phyloP scores from a whole-genome alignment of 257 asterid genomes.

The Pogostemon cablin region DNA sequence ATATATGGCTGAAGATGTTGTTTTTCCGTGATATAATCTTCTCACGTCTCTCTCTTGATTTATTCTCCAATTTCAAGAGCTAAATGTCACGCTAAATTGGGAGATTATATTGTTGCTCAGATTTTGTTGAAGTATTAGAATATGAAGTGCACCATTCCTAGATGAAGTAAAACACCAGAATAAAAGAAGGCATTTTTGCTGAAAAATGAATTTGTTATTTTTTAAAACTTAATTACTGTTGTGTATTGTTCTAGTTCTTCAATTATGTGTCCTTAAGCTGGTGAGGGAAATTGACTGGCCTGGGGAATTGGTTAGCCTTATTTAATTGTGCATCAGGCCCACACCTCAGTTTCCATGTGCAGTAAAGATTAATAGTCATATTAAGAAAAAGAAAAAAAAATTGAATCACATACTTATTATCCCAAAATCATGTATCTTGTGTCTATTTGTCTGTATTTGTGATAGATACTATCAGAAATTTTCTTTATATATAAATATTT shows the following conservation, averaged over 20 bases:
- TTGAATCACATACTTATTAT: background rate
- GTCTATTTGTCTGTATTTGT: background rate
- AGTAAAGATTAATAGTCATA: background rate
- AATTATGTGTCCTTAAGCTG: background rate
- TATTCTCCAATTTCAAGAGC: background rate
- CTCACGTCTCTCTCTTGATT: background rate
- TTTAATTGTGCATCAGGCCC: conserved; percentile 3
- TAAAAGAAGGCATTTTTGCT: background rate
- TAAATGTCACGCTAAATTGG: background rate
- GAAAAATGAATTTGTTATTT: background rate
- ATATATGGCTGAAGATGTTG: background rate
- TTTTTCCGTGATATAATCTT: background rate
- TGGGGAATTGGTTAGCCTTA: background rate
- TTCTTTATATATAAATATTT: background rate
- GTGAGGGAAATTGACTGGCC: background rate
- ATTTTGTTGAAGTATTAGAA: background rate
- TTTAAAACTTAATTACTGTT: background rate
- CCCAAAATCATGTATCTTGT: background rate
- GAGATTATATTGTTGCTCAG: background rate
- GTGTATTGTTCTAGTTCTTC: background rate
- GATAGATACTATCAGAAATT: background rate
- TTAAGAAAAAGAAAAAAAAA: background rate
- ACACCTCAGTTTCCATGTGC: background rate
- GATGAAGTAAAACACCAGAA: background rate
- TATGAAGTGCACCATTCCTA: background rate